Evolutionary conservation across 2,329 filamentous ascomycete genomes (phyloP), one percentile per base, ranked within the genome.

Genomic region (Calonectria ilicicola): DNA sequence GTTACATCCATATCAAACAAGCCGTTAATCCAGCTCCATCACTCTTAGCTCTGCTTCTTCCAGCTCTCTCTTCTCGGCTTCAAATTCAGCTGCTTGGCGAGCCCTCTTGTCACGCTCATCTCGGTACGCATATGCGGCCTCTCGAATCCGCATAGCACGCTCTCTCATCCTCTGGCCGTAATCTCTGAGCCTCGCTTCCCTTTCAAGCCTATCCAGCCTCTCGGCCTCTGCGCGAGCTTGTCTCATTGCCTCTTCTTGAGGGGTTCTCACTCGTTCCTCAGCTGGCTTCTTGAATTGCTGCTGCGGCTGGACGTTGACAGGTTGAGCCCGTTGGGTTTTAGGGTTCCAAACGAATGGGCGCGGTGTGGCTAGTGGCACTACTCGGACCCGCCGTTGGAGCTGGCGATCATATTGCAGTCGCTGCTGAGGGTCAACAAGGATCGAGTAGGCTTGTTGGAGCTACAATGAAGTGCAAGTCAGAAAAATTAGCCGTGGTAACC

Each of bases 391-490:
- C 19, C 46, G 38, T 26, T 67, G 65, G 7, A 51, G 40, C 9
- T 46, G 65, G 15, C 65, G 65, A 19, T 67, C 65, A 47, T 60
- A 67, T 17, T 47, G 29, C 14, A 21, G 51, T 40, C 65, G 40
- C 17, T 60, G 42, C 51, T 49, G 40, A 10, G 65, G 65, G 27
- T 67, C 65, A 49, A 60, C 65, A 7, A 67, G 65, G 14, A 60
- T 60, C 9, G 65, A 67, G 19, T 67, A 67, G 19, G 65, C 65
- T 32, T 67, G 65, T 19, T 67, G 65, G 8, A 67, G 53, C 65
- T 67, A 42, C 35, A 51, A 32, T 5, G 9, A 7, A 29, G 21
- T 12, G 8, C 17, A 32, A 5, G 14, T 46, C n/a, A 35, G 44
- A 32, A 26, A 38, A 35, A 5, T 14, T 47, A 32, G 10, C 32